These are phyloP conservation scores for Anthracocystis panici-leucophaei DNA, from an alignment of 1,284 basidiomycete genomes.

Conservation along the genomic window DNA sequence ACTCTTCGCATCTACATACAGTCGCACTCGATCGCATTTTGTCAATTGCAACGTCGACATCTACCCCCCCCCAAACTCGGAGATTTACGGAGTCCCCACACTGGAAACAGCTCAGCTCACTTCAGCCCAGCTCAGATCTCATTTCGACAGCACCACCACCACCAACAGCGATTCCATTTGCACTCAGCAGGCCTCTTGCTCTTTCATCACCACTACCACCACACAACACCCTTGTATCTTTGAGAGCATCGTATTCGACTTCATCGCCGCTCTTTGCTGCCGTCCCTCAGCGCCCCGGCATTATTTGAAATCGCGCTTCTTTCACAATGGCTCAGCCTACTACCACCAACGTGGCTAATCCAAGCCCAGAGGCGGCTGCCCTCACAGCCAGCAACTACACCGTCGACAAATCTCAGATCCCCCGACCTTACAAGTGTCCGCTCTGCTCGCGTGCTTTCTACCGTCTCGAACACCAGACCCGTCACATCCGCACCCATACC, in stretches of 20 bases:
- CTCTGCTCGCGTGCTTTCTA: constrained; percentile 68
- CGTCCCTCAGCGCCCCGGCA: constrained; percentile 37
- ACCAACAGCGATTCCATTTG: not conserved
- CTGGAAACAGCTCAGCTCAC: not conserved
- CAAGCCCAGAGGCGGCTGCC: constrained; percentile 29
- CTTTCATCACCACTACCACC: not conserved
- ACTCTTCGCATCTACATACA: not conserved
- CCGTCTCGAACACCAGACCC: constrained; percentile 77
- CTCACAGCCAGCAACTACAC: constrained; percentile 52
- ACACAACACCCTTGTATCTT: not conserved
- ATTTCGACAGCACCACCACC: not conserved
- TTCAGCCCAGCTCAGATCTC: not conserved
- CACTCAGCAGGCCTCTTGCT: not conserved
- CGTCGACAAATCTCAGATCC: constrained; percentile 68
- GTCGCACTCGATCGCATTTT: not conserved
- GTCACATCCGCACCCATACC: constrained; percentile 97
- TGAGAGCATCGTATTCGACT: not conserved
- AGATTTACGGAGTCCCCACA: constrained; percentile 23
- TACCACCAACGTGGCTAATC: constrained; percentile 35
- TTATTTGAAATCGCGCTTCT: constrained; percentile 14
- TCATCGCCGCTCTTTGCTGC: not conserved
- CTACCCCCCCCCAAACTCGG: constrained; percentile 6
- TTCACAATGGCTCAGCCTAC: constrained; percentile 41
- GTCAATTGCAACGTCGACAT: not conserved
- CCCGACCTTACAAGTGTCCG: constrained; percentile 68